Percentiles rank a stretch among this genome's conserved stretches.
Evolutionary conservation across 1,284 basidiomycete species (phyloP).

Genomic region (Boletus semigastroideus): DNA sequence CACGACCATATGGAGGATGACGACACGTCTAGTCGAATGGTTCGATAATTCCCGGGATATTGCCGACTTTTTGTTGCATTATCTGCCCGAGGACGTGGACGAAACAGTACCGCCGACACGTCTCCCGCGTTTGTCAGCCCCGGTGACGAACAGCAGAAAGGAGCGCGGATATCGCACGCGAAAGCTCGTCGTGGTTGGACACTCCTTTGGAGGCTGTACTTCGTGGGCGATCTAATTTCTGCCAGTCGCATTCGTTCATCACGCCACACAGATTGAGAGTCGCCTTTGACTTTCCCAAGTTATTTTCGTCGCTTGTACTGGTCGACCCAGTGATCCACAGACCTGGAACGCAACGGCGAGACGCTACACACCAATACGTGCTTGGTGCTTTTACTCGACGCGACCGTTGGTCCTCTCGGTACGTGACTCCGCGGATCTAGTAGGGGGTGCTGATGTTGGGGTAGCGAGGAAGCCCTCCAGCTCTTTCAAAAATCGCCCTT

Average conservation of each 20-base stretch:
- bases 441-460: constrained; percentile 1
- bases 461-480: constrained; percentile 60
- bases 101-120: constrained; percentile 45
- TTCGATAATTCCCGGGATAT: constrained; percentile 70
- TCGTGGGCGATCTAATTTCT: constrained; percentile 43
- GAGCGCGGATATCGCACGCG: constrained; percentile 46
- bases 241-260: background rate
- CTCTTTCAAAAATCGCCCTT: constrained; percentile 61
- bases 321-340: constrained; percentile 75
- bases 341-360: constrained; percentile 18
- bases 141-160: constrained; percentile 42
- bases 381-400: constrained; percentile 61
- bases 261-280: constrained; percentile 48
- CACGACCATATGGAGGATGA: background rate
- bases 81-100: constrained; percentile 47
- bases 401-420: constrained; percentile 64
- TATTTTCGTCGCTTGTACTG: constrained; percentile 75
- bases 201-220: constrained; percentile 79
- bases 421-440: constrained; percentile 9
- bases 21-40: constrained; percentile 60
- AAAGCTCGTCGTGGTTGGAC: constrained; percentile 67
- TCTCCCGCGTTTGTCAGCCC: constrained; percentile 45
- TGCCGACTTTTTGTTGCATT: constrained; percentile 65
- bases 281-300: constrained; percentile 57
- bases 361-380: constrained; percentile 25